These are phyloP conservation scores for Sungouiozyma intestinalis DNA, from an alignment of 805 yeast species.

Conservation along the genomic window DNA sequence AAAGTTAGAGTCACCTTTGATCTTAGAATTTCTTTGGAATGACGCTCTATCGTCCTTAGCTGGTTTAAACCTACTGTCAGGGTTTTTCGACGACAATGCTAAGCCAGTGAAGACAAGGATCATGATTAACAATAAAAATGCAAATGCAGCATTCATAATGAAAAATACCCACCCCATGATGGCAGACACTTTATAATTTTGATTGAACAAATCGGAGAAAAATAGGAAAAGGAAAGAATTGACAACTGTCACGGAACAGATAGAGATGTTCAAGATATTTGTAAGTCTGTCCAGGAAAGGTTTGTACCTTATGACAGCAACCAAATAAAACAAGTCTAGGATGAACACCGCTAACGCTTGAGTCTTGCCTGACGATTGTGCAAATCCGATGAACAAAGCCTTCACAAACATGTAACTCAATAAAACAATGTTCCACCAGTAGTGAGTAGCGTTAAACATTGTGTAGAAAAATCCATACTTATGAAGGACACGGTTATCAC, in stretches of 20 bases:
- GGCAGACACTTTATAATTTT: slow-evolving; percentile 69
- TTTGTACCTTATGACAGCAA: slow-evolving; percentile 46
- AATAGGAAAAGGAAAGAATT: slow-evolving; percentile 80
- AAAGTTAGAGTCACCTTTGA: slow-evolving; percentile 13
- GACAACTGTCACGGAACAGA: slow-evolving; percentile 58
- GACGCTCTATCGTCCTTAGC: slow-evolving; percentile 90
- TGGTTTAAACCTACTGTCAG: slow-evolving; percentile 83
- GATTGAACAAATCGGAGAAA: slow-evolving; percentile 76
- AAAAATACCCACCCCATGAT: slow-evolving; percentile 90
- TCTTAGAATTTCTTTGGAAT: slow-evolving; percentile 45
- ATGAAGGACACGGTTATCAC: slow-evolving; percentile 59
- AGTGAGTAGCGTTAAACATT: slow-evolving; percentile 71
- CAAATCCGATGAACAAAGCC: slow-evolving; percentile 62
- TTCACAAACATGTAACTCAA: slow-evolving; percentile 53
- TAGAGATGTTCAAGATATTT: slow-evolving; percentile 61
- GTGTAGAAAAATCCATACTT: slow-evolving; percentile 85
- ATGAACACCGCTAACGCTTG: slow-evolving; percentile 71
- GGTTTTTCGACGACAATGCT: slow-evolving; percentile 67
- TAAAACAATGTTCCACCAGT: slow-evolving; percentile 71
- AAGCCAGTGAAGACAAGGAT: slow-evolving; percentile 55
- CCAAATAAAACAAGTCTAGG: slow-evolving; percentile 61
- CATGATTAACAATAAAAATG: slow-evolving; percentile 60
- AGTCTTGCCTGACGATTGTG: slow-evolving; percentile 71
- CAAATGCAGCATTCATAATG: slow-evolving; percentile 79
- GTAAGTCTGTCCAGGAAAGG: slow-evolving; percentile 81